Evolutionary conservation across 352 stramenopile species (phyloP).

Genomic region (Pythium pectinolyticum): DNA sequence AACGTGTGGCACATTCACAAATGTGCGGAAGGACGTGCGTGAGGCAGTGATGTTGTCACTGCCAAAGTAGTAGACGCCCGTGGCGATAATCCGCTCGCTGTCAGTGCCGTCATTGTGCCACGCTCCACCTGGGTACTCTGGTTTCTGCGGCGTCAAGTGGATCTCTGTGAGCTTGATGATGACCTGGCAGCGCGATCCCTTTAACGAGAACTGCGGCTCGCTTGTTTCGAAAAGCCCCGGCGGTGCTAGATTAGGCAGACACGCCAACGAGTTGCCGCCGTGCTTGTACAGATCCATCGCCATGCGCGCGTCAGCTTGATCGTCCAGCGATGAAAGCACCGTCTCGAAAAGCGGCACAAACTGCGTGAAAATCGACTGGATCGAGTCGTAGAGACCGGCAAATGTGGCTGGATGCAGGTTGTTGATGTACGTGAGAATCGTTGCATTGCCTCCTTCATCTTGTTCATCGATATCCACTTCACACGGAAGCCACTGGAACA

Average conservation of each 20-base stretch:
- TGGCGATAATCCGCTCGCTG: constrained; percentile 33
- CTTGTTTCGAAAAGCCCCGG: constrained; percentile 16
- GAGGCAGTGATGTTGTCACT: constrained; percentile 32
- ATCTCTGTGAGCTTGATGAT: constrained; percentile 36
- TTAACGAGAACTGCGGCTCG: constrained; percentile 12
- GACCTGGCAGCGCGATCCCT: constrained; percentile 26
- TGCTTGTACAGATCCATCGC: constrained; percentile 11
- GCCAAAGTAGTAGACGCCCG: constrained; percentile 35
- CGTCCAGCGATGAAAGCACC: constrained; percentile 17
- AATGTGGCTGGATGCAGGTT: constrained; percentile 32
- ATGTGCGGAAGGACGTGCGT: constrained; percentile 25
- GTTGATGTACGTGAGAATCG: constrained; percentile 36
- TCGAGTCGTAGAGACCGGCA: constrained; percentile 21
- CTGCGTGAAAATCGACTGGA: constrained; percentile 23
- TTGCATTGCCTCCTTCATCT: constrained; percentile 15
- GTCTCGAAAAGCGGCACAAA: constrained; percentile 37
- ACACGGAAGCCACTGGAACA: constrained; percentile 36
- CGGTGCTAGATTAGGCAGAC: constrained; percentile 7
- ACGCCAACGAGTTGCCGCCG: background rate
- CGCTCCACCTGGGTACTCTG: constrained; percentile 21
- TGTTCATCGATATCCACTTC: constrained; percentile 23
- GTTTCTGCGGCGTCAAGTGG: constrained; percentile 31
- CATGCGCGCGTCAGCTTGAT: background rate
- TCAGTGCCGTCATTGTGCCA: constrained; percentile 34
- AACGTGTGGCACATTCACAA: constrained; percentile 12